Evolutionary conservation across 106 monocot species (phyloP).

Genomic region (Hemerocallis citrina): DNA sequence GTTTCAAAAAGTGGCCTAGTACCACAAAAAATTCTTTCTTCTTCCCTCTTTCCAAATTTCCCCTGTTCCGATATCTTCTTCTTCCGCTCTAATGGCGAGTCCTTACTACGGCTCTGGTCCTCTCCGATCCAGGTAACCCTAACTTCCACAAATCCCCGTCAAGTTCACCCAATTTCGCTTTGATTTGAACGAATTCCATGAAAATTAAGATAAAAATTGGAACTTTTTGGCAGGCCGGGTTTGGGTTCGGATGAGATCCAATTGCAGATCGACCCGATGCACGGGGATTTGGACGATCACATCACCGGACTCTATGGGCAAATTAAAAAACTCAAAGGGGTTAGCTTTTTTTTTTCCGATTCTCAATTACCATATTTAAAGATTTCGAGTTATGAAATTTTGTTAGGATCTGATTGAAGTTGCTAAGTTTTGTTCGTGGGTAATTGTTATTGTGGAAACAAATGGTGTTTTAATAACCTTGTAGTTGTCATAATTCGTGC

Average conservation of each 20-base stretch:
- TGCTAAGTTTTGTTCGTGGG: too few relatives aligned
- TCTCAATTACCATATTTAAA: too few relatives aligned
- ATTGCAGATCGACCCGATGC: slow-evolving; percentile 68
- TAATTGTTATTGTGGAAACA: too few relatives aligned
- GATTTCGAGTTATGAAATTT: too few relatives aligned
- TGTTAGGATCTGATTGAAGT: too few relatives aligned
- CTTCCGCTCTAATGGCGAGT: slow-evolving; percentile 30
- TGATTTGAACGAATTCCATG: background rate
- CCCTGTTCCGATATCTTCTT: background rate
- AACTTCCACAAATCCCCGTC: background rate
- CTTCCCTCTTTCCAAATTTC: too few relatives aligned
- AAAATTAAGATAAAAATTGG: too few relatives aligned
- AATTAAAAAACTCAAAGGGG: slow-evolving; percentile 49
- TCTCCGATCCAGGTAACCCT: slow-evolving; percentile 40
- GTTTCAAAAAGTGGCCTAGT: too few relatives aligned
- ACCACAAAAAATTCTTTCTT: too few relatives aligned
- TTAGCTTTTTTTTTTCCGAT: slow-evolving; percentile 22
- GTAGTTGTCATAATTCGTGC: too few relatives aligned
- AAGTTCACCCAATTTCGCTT: background rate
- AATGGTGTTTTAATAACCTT: too few relatives aligned
- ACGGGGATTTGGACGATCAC: slow-evolving; percentile 65
- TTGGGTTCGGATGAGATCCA: slow-evolving; percentile 52
- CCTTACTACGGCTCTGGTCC: slow-evolving; percentile 34
- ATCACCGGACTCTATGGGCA: slow-evolving; percentile 58
- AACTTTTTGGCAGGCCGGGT: slow-evolving; percentile 10